These are phyloP conservation scores for Ulmus americana DNA, from an alignment of 331 rosid species.

Conservation along the genomic window DNA sequence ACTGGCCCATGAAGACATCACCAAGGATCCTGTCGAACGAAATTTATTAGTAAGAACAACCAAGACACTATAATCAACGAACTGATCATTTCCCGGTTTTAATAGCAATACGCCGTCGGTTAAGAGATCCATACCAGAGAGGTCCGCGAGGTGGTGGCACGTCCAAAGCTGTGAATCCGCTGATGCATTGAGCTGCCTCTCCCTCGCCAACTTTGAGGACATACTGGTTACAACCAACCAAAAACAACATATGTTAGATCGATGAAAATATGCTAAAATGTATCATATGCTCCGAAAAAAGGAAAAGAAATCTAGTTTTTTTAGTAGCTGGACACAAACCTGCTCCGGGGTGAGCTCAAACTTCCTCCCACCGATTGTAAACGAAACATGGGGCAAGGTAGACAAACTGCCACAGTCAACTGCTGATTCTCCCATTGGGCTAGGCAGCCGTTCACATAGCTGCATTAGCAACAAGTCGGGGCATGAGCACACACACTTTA, in stretches of 20 bases:
- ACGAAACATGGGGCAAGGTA: conserved; percentile 48
- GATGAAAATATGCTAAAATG: no score
- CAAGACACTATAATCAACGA: neutral
- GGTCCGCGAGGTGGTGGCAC: conserved; percentile 61
- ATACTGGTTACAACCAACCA: conserved; percentile 34
- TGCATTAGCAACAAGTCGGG: conserved; percentile 22
- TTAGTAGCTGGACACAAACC: conserved; percentile 19
- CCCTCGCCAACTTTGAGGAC: conserved; percentile 57
- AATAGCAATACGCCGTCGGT: neutral
- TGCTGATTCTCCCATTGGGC: conserved; percentile 67
- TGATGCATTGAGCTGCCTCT: conserved; percentile 49
- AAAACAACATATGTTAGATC: neutral
- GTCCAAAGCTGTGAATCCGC: conserved; percentile 51
- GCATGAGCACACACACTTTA: conserved; percentile 11
- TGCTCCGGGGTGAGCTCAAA: conserved; percentile 57
- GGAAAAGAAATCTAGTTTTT: no score
- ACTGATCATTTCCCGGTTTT: neutral
- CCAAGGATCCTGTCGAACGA: conserved; percentile 53
- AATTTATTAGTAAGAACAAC: neutral
- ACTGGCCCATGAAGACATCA: conserved; percentile 66
- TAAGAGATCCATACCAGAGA: conserved; percentile 39
- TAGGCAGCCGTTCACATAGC: conserved; percentile 62
- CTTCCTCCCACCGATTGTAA: conserved; percentile 47
- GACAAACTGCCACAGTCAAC: conserved; percentile 54
- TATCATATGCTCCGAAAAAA: no score